Evolutionary conservation across 306 rosid genomes (phyloP).

Genomic region (Cicer arietinum): DNA sequence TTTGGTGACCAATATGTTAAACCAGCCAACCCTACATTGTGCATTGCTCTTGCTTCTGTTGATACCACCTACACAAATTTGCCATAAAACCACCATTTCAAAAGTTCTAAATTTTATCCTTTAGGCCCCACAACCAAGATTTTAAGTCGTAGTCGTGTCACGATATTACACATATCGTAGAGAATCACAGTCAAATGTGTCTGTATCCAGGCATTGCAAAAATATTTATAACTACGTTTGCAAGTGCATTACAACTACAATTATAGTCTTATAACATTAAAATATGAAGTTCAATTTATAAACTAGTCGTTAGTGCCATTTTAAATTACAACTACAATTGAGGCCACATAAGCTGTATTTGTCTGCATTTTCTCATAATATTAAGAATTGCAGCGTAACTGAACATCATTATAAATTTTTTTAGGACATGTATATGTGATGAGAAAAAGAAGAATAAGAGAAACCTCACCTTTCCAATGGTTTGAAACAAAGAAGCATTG

Average conservation of each 20-base stretch:
- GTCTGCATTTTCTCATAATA: not conserved
- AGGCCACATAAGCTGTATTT: no score
- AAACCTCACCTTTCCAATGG: conserved; percentile 80
- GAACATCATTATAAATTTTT: no score
- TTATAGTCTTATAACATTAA: no score
- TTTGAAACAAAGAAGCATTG: conserved; percentile 57
- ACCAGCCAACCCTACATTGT: conserved; percentile 61
- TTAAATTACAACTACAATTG: no score
- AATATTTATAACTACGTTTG: no score
- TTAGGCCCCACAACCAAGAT: not conserved
- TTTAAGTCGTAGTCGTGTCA: not conserved
- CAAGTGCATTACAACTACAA: no score
- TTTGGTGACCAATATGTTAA: conserved; percentile 95
- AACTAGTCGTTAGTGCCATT: no score
- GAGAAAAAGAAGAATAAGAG: not conserved
- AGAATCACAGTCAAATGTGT: not conserved
- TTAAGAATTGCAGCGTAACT: not conserved
- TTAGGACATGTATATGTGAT: not conserved
- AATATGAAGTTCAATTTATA: no score
- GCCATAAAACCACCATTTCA: conserved; percentile 28
- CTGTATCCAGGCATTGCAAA: no score
- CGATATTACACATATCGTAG: not conserved
- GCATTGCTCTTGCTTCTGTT: conserved; percentile 71
- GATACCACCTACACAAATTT: conserved; percentile 51
- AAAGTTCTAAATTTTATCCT: not conserved